Conservation (phyloP, 2,329 filamentous ascomycete genomes). For the Xylariales sp. region DNA sequence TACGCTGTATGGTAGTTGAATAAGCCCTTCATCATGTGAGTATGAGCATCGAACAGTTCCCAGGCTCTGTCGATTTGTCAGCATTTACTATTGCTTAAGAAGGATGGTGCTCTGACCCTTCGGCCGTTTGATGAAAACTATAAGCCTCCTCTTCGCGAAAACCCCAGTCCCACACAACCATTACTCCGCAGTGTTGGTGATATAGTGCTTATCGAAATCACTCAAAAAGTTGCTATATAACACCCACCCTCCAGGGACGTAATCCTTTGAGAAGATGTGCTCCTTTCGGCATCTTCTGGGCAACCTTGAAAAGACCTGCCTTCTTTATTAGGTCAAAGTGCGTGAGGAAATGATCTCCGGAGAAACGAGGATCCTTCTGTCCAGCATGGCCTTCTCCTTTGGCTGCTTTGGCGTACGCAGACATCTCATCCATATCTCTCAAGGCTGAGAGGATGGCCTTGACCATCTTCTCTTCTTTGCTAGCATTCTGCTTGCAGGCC, state of each 20-base stretch:
- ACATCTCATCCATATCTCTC: too few species aligned
- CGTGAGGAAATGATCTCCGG: slow-evolving; percentile 54
- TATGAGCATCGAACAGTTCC: slow-evolving; percentile 58
- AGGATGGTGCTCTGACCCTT: slow-evolving; percentile 41
- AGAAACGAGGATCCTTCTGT: slow-evolving; percentile 40
- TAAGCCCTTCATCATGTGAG: slow-evolving; percentile 57
- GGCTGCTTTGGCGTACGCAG: slow-evolving; percentile 10
- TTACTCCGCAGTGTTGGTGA: too few species aligned
- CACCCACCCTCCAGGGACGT: slow-evolving; percentile 58
- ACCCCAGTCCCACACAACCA: too few species aligned
- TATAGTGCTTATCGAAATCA: too few species aligned
- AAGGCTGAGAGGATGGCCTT: too few species aligned
- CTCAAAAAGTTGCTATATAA: slow-evolving; percentile 52
- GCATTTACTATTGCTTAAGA: background rate
- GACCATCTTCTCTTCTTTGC: too few species aligned
- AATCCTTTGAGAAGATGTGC: slow-evolving; percentile 62
- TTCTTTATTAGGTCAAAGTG: slow-evolving; percentile 49
- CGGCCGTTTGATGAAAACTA: slow-evolving; percentile 40
- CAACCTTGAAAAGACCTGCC: slow-evolving; percentile 54
- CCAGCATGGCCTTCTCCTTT: slow-evolving; percentile 18
- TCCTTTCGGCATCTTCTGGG: slow-evolving; percentile 62
- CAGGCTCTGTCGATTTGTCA: slow-evolving; percentile 39
- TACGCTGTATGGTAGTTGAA: slow-evolving; percentile 55
- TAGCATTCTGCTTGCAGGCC: too few species aligned
- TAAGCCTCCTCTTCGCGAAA: too few species aligned